Evolutionary conservation across 192 early-diverging fungal species (phyloP), one percentile per base, ranked within the genome.

Genomic region (Pilaira anomala): DNA sequence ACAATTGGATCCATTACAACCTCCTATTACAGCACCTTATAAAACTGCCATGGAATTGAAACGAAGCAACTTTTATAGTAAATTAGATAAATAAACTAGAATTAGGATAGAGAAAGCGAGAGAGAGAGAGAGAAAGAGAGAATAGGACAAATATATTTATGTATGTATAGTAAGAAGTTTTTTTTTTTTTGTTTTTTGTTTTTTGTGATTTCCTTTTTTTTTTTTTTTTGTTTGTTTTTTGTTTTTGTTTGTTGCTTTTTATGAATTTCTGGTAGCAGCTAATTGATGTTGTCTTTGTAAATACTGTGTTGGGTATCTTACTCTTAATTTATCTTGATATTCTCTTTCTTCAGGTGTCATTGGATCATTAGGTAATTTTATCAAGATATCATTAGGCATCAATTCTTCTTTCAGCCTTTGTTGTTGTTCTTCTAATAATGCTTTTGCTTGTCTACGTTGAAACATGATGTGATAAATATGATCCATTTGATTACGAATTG

Each of bases 11-110:
- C 92, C 94, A 3, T 75, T 91, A 21, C 93, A 97, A 65, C 74
- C 85, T 62, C 93, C 93, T 7, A 95, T 95, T 65, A 87, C 80
- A 40, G 93, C 95, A 18, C 92, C 95, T 6, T 96, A 97, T 80
- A 82, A 91, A 58, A 88, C 83, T 48, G 91, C 90, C 4, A 82
- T 94, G 24, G 84, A 87, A 44, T 76, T 88, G 62, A 88, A 89
- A 54, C 84, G 87, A 22, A 82, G 83, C 14, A 90, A 88, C 39
- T 88, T 87, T 71, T 90, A 85, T 68, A 90, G 87, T 60, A 81
- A 83, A 50, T 46, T 63, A 16, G 53, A 61, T 29, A 50, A 44
- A 51, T n/a, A 53, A 13, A 13, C 16, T 21, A n/a, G n/a, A n/a
- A n/a, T n/a, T n/a, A n/a, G n/a, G n/a, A 26, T 26, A 51, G 22